These are phyloP conservation scores for Dictyostelium firmibasis DNA, from an alignment of 78 protist genomes.

Conservation along the genomic window DNA sequence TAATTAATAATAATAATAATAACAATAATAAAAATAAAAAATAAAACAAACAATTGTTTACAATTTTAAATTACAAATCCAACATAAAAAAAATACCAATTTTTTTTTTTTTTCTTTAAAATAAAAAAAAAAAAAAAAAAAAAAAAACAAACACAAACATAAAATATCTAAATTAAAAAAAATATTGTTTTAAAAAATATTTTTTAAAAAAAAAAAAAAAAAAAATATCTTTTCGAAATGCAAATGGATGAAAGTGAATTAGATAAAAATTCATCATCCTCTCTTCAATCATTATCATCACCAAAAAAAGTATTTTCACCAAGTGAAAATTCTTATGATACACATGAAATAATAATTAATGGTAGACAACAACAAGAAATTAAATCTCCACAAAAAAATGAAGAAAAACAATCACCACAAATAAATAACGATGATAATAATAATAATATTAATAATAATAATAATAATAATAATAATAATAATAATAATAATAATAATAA, in stretches of 20 bases:
- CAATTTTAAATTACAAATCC: background rate
- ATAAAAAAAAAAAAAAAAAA: too few species aligned
- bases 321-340: background rate
- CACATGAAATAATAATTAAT: background rate
- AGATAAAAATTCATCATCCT: background rate
- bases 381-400: background rate
- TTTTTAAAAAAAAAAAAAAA: too few species aligned
- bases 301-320: background rate
- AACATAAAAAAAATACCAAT: background rate
- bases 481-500: background rate
- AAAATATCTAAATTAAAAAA: too few species aligned
- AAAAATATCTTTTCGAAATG: background rate
- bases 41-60: too few species aligned
- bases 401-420: background rate
- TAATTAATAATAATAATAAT: too few species aligned
- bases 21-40: too few species aligned
- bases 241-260: background rate
- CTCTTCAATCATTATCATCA: background rate
- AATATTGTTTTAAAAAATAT: background rate
- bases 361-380: background rate
- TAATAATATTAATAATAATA: background rate
- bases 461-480: background rate
- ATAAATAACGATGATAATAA: background rate
- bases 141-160: too few species aligned
- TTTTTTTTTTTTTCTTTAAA: too few species aligned